phyloP scores from a whole-genome alignment of 768 basidiomycete species.

The Sporobolomyces phaffii region DNA sequence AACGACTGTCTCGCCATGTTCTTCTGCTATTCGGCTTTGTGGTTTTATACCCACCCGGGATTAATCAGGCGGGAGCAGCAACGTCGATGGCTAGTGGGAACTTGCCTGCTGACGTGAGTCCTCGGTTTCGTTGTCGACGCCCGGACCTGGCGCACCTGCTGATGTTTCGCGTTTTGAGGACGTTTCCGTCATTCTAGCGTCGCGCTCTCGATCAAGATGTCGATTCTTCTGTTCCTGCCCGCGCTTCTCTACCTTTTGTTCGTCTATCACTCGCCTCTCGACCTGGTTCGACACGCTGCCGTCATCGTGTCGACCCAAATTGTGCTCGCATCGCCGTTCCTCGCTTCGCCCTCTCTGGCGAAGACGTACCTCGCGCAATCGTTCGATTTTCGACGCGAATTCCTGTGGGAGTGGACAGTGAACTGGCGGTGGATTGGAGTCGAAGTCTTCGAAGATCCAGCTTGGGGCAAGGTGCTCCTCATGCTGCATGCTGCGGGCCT shows the following conservation, averaged over 20 bases:
- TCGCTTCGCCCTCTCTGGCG: slow-evolving; percentile 58
- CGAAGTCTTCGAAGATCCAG: slow-evolving; percentile 65
- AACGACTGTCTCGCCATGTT: slow-evolving; percentile 77
- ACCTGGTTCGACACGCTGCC: slow-evolving; percentile 32
- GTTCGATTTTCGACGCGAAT: slow-evolving; percentile 80
- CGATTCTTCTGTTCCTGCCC: slow-evolving; percentile 78
- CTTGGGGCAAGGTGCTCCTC: slow-evolving; percentile 61
- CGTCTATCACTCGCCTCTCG: slow-evolving; percentile 41
- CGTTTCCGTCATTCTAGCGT: slow-evolving; percentile 52
- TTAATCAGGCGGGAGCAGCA: slow-evolving; percentile 48
- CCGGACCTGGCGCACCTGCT: not conserved
- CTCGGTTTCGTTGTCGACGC: not conserved
- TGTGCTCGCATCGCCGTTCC: slow-evolving; percentile 42
- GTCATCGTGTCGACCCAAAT: slow-evolving; percentile 44
- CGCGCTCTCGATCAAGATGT: slow-evolving; percentile 94
- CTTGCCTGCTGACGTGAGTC: slow-evolving; percentile 66
- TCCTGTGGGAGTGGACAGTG: slow-evolving; percentile 94
- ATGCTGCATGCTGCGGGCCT: slow-evolving; percentile 60
- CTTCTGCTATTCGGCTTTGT: slow-evolving; percentile 54
- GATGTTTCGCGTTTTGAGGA: not conserved
- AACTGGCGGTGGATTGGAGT: slow-evolving; percentile 81
- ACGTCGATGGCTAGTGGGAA: slow-evolving; percentile 59
- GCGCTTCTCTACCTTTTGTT: slow-evolving; percentile 69
- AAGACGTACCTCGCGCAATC: slow-evolving; percentile 51
- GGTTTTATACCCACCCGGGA: slow-evolving; percentile 51